Conservation (phyloP, 345 rosid genomes). For the Geranium rotundifolium region DNA sequence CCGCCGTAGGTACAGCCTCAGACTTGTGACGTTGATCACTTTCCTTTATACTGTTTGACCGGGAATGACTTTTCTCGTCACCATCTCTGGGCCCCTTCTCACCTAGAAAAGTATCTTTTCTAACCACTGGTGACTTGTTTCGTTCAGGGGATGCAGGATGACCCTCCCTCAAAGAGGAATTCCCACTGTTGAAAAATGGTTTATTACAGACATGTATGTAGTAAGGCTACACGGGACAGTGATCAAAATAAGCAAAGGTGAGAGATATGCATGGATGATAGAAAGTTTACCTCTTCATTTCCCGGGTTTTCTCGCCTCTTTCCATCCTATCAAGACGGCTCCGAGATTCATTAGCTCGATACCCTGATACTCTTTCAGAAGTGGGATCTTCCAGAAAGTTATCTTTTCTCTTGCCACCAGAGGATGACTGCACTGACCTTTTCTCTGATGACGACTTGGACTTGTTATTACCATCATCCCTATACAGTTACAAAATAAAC, state of each 20-base stretch:
- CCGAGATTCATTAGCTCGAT: slow-evolving; percentile 14
- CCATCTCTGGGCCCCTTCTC: slow-evolving; percentile 22
- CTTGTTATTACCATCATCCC: slow-evolving; percentile 25
- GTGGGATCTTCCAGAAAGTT: slow-evolving; percentile 15
- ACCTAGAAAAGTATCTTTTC: slow-evolving; percentile 16
- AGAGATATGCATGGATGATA: background rate
- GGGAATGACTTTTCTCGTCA: slow-evolving; percentile 24
- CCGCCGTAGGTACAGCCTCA: slow-evolving; percentile 17
- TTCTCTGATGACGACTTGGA: slow-evolving; percentile 23
- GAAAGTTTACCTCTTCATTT: slow-evolving; percentile 36
- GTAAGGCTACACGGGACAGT: background rate
- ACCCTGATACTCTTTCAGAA: slow-evolving; percentile 17
- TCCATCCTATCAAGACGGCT: slow-evolving; percentile 18
- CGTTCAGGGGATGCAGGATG: slow-evolving; percentile 24
- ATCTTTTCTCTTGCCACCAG: slow-evolving; percentile 23
- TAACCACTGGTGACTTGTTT: slow-evolving; percentile 26
- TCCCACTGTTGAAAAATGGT: slow-evolving; percentile 40
- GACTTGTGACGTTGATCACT: slow-evolving; percentile 14
- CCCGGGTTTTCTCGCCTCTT: slow-evolving; percentile 25
- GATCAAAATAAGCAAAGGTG: slow-evolving; percentile 5
- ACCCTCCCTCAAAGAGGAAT: slow-evolving; percentile 23
- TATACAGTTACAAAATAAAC: slow-evolving; percentile 12
- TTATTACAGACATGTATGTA: slow-evolving; percentile 3
- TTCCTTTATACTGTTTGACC: slow-evolving; percentile 22
- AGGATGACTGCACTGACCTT: slow-evolving; percentile 24